Conservation (phyloP, 257 asterid genomes). For the Salvia rosmarinus region DNA sequence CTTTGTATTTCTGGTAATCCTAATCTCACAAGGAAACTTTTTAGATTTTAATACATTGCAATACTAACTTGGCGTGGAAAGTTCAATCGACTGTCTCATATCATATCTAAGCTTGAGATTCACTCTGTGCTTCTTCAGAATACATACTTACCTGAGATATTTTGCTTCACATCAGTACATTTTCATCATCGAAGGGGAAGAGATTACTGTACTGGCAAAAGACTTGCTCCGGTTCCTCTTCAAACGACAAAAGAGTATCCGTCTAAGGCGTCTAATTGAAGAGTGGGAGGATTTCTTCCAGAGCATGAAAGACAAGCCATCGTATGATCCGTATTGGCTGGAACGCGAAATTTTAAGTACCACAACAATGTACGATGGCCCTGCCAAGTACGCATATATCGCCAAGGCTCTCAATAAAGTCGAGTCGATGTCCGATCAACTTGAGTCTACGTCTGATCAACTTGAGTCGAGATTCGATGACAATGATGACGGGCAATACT, state of each 20-base stretch:
- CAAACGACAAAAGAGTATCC: slow-evolving; percentile 58
- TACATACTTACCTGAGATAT: not conserved
- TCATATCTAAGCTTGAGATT: not conserved
- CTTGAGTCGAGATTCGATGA: not conserved
- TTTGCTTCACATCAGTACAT: slow-evolving; percentile 60
- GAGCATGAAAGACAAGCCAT: slow-evolving; percentile 39
- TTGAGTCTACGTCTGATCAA: not conserved
- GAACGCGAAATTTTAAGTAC: slow-evolving; percentile 59
- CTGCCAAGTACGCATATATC: slow-evolving; percentile 49
- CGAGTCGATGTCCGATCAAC: not conserved
- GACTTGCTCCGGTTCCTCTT: slow-evolving; percentile 61
- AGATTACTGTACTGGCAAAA: slow-evolving; percentile 48
- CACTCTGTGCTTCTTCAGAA: not conserved
- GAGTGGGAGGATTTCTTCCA: slow-evolving; percentile 42
- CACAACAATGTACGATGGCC: slow-evolving; percentile 60
- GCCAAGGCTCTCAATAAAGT: slow-evolving; percentile 18
- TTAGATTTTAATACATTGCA: not conserved
- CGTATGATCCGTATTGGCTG: slow-evolving; percentile 59
- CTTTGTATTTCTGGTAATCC: slow-evolving; percentile 61
- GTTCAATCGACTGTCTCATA: not conserved
- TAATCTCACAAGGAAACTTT: slow-evolving; percentile 13
- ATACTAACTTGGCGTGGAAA: not conserved
- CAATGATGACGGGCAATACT: not conserved
- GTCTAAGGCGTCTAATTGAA: slow-evolving; percentile 51
- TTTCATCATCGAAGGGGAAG: slow-evolving; percentile 66